Base-by-base conservation (phyloP, 2,329 filamentous ascomycete genomes). In the Apiospora pterosperma region DNA sequence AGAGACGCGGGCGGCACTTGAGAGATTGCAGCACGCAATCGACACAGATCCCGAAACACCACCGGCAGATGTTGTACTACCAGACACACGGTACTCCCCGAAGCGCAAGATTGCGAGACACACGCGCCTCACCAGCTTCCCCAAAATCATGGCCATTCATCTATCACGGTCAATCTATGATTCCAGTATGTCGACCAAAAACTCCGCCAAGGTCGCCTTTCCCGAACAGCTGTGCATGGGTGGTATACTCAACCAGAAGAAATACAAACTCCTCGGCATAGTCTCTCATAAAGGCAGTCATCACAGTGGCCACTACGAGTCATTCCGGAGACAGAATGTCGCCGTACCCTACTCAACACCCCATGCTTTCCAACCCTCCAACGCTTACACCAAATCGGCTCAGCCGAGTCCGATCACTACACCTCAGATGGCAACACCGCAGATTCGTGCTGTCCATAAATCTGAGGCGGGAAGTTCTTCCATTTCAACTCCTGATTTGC, bases 271-370 rank as follows among this genome's bases (percentile, higher is more conserved):
- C 5, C 85, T 97, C 0, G 93, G 91, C 14, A 87, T 97, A 39
- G 93, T 99, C 39, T 97, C 92, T 25, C 96, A 99, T 75, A 97
- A 97, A 73, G 96, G 96, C 41, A 96, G 92, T 67, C 96, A 99
- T 76, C 90, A 97, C 74, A 97, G 93, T 72, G 96, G 96, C 0
- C 96, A 99, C 75, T 99, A 99, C 79, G 96, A 99, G 76, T 95
- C 93, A 0, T 98, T 98, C 77, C 87, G 96, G 38, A 87, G 96
- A 41, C 96, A 98, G 77, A 90, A 92, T 65, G 79, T 92, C 10
- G 88, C 90, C 61, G 81, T 90, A 3, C 94, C 94, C 0, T 98
- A 89, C 74, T 91, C 92, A 1, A 97, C 95, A 8, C 88, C 91
- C 0, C 90, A 92, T 69, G 89, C 88, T 0, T 95, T 97, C 77